A percentile compares a stretch with the other conserved stretches of the same genome.
These are phyloP conservation scores for Suillus clintonianus DNA, from an alignment of 768 basidiomycete species.

Conservation along the genomic window DNA sequence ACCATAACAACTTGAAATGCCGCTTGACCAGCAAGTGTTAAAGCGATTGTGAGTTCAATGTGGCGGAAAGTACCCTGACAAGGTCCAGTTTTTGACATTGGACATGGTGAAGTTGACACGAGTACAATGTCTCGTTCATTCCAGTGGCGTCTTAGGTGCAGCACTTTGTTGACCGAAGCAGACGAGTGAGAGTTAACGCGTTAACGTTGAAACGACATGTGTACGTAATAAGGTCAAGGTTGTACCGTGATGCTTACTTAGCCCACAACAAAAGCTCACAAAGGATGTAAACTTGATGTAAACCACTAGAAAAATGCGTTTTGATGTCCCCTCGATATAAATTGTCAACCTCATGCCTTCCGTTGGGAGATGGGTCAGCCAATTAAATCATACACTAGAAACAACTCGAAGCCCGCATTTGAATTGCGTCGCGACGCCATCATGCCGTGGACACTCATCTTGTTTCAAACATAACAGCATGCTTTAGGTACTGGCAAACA, in stretches of 20 bases:
- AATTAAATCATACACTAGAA: background rate
- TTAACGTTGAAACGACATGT: too few relatives aligned
- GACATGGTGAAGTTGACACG: background rate
- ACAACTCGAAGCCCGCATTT: background rate
- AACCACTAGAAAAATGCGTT: background rate
- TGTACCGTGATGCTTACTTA: background rate
- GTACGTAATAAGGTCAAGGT: background rate
- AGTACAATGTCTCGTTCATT: background rate
- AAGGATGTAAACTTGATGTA: background rate
- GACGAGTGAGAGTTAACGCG: background rate
- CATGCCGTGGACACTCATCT: background rate
- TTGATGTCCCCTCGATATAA: background rate
- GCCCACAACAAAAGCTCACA: background rate
- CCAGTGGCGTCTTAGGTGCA: background rate
- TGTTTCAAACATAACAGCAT: background rate
- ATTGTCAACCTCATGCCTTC: too few relatives aligned
- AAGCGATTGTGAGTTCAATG: conserved; percentile 5
- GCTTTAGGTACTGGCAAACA: background rate
- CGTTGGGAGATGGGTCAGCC: background rate
- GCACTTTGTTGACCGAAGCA: background rate
- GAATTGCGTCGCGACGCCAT: background rate
- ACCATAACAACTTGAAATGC: background rate
- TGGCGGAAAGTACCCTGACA: background rate
- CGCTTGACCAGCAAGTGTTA: background rate
- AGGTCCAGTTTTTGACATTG: background rate